Base-by-base conservation (phyloP, 2,329 filamentous ascomycete species). In the Claviceps cyperi region DNA sequence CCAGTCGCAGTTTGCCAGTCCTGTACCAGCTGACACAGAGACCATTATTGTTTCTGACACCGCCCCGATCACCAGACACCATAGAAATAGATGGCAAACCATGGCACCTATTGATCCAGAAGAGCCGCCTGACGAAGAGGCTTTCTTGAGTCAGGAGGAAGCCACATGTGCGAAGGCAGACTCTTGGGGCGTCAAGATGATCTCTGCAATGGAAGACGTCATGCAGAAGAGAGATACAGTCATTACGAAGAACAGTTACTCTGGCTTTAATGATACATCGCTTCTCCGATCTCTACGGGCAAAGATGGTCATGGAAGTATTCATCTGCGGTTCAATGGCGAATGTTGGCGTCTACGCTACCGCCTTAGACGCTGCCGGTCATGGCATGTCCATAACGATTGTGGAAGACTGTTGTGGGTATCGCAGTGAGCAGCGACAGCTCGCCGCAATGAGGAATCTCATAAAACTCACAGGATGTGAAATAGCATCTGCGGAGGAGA, bases 281-380 rank as follows among this genome's bases (percentile, higher is more conserved):
- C 72, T 97, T 15, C 74, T 97, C 7, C 74, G 84, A 47, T 74
- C 80, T n/a, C 69, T 97, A 44, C 80, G 90, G n/a, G 81, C 81
- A n/a, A 85, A 82, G 55, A 82, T 96, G 56, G 80, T 94, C 52
- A 95, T 89, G 2, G 86, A 96, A 59, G 71, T 98, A 13, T 96
- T 86, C 65, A 78, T 97, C 22, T 94, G 86, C 60, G 92, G 92
- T 21, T 84, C 85, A 43, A 75, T 94, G 46, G 86, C 84, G 43
- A 96, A 97, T 59, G 72, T 94, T 37, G 90, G 89, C 35, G 82
- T 97, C 45, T 89, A 92, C 62, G 91, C 92, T 7, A 96, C 91
- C 1, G 89, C 89, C 3, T 74, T 94, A 54, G 92, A 96, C 61
- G 92, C 91, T 11, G 90, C 87, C 1, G 79, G 84, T 19, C 85